Conservation (phyloP, 2,329 filamentous ascomycete genomes). For the Zarea fungicola region DNA sequence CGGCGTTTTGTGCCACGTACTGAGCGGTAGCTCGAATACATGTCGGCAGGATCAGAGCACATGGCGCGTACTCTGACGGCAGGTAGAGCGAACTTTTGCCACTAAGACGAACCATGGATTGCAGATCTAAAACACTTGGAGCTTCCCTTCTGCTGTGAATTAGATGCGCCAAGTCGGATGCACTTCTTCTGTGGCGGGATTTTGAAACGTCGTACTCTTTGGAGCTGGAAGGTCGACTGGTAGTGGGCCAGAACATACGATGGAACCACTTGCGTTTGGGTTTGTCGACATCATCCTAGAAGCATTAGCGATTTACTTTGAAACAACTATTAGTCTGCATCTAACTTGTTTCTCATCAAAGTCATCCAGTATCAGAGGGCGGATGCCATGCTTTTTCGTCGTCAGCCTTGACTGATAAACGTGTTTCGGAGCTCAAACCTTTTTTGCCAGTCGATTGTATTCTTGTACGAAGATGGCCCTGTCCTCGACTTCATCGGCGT, state of each 20-base stretch:
- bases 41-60: slow-evolving; percentile 55
- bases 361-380: slow-evolving; percentile 32
- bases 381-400: slow-evolving; percentile 47
- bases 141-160: slow-evolving; percentile 38
- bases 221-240: slow-evolving; percentile 13
- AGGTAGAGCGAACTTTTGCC: slow-evolving; percentile 59
- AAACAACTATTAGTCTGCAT: neutral
- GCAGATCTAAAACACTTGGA: slow-evolving; percentile 46
- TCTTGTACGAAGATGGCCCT: slow-evolving; percentile 46
- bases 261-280: slow-evolving; percentile 33
- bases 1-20: slow-evolving; percentile 52
- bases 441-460: slow-evolving; percentile 56
- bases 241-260: slow-evolving; percentile 29
- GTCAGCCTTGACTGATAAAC: neutral
- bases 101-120: slow-evolving; percentile 56
- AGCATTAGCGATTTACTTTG: neutral
- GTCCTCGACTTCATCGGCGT: slow-evolving; percentile 45
- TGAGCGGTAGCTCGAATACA: slow-evolving; percentile 63
- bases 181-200: slow-evolving; percentile 43
- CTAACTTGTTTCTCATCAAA: slow-evolving; percentile 27
- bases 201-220: slow-evolving; percentile 13
- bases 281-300: slow-evolving; percentile 4
- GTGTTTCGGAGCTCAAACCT: slow-evolving; percentile 33
- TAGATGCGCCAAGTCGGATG: slow-evolving; percentile 49
- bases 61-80: slow-evolving; percentile 52